phyloP scores from a whole-genome alignment of 2,329 filamentous ascomycete genomes.

The Juglanconis juglandina region DNA sequence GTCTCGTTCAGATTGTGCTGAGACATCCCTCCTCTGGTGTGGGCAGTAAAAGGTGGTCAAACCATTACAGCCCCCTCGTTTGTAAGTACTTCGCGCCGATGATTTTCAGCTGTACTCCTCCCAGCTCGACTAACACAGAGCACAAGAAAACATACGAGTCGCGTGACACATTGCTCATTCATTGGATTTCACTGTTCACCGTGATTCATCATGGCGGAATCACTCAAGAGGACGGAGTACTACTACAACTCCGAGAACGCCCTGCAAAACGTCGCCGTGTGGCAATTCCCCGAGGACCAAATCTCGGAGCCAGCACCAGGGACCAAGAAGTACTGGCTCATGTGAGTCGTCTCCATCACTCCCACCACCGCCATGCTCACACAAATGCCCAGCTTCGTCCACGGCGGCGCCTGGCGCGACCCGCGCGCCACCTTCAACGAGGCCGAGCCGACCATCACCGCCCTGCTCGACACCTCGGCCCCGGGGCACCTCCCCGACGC shows the following conservation, averaged over 20 bases:
- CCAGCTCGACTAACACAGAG: neutral
- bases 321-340: constrained; percentile 17
- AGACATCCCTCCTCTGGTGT: too few relatives aligned
- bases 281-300: constrained; percentile 15
- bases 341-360: constrained; percentile 4
- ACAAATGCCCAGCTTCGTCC: constrained; percentile 43
- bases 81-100: too few relatives aligned
- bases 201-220: constrained; percentile 3
- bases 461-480: constrained; percentile 30
- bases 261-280: constrained; percentile 18
- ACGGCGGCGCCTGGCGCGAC: constrained; percentile 64
- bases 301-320: neutral
- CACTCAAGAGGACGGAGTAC: constrained; percentile 15
- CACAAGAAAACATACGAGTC: too few relatives aligned
- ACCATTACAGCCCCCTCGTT: too few relatives aligned
- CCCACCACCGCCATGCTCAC: neutral
- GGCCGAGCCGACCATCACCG: constrained; percentile 43
- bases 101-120: too few relatives aligned
- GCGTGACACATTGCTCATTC: too few relatives aligned
- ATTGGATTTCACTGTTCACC: neutral
- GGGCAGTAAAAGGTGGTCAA: too few relatives aligned
- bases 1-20: too few relatives aligned
- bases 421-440: constrained; percentile 45
- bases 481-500: constrained; percentile 15
- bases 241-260: constrained; percentile 13